Percentiles rank a stretch among this genome's conserved stretches.
Evolutionary conservation across 495 filamentous ascomycete species (phyloP).

Genomic region (Halenospora varia): DNA sequence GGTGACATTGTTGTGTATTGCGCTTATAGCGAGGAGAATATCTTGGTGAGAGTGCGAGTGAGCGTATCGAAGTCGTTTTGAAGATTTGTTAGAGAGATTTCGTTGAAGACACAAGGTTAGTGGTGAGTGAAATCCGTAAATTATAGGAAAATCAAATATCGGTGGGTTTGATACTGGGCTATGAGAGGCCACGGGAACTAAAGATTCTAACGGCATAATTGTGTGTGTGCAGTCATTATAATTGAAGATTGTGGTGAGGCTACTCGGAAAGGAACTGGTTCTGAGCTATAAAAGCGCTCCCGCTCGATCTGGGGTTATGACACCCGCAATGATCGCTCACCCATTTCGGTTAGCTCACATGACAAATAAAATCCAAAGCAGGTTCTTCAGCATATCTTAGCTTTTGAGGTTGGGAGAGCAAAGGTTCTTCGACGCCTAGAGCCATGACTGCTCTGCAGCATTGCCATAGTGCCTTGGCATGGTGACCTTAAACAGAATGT

Average conservation of each 20-base stretch:
- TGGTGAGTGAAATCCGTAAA: background rate
- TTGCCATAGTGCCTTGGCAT: no score
- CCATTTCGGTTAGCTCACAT: background rate
- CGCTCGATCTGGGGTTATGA: background rate
- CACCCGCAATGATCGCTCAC: no score
- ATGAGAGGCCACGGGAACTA: no score
- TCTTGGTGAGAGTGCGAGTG: no score
- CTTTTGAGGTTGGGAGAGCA: no score
- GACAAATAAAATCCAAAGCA: background rate
- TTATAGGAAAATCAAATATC: background rate
- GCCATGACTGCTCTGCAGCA: no score
- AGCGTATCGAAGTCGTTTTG: no score
- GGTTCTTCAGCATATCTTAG: no score
- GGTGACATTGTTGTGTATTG: background rate
- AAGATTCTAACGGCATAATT: background rate
- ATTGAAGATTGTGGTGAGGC: background rate
- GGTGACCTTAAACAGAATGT: no score
- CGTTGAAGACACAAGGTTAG: background rate
- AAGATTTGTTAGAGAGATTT: no score
- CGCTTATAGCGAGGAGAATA: background rate
- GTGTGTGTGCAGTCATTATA: background rate
- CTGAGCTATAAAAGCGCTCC: background rate
- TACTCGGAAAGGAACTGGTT: background rate
- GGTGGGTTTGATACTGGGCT: no score
- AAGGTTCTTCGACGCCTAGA: no score